Evolutionary conservation across 2,329 filamentous ascomycete species (phyloP), one percentile per base, ranked within the genome.

Genomic region (Cytospora chrysosperma): DNA sequence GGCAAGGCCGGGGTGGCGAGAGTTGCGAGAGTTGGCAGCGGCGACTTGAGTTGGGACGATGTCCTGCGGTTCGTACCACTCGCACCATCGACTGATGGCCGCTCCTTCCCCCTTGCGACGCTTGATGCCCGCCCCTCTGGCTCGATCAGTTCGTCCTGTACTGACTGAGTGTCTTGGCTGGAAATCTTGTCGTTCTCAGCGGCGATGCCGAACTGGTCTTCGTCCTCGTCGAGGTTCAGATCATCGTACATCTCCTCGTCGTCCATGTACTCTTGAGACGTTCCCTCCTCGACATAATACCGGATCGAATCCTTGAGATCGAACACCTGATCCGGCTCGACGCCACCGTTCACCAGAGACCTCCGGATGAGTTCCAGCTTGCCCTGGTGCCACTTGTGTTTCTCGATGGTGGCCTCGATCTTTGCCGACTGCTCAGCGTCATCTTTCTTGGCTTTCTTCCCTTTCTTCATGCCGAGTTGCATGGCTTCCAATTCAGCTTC

Each of bases 181-280:
- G 94, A 98, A 66, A 90, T 88, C 72, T 88, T 88, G 77, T 98
- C 95, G 75, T 88, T 88, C 32, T 97, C 93, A 66, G 82, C 83
- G 68, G 80, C 82, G 82, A 97, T 88, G 69, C 93, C 95, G 72
- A 89, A 97, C 61, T 87, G 83, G 63, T 91, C 93, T 75, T 97
- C 95, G 71, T 98, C 95, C 70, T 96, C 93, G 66, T 96, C 89
- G 51, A 99, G 85, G 71, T 93, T 91, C 62, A 98, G 84, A 61
- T 97, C 94, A 74, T 99, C 93, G 79, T 98, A 99, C 76, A 99
- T 89, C 68, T 87, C 89, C 71, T 99, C 95, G 74, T 98, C 93
- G 71, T 97, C 93, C 76, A 92, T 89, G 77, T 92, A 98, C 73
- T 98, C 94, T 53, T 91, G 85, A 69, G 91, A 92, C 78, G 90